Base-by-base conservation (phyloP, 371 early-diverging fungal genomes). In the Mucor piriformis region DNA sequence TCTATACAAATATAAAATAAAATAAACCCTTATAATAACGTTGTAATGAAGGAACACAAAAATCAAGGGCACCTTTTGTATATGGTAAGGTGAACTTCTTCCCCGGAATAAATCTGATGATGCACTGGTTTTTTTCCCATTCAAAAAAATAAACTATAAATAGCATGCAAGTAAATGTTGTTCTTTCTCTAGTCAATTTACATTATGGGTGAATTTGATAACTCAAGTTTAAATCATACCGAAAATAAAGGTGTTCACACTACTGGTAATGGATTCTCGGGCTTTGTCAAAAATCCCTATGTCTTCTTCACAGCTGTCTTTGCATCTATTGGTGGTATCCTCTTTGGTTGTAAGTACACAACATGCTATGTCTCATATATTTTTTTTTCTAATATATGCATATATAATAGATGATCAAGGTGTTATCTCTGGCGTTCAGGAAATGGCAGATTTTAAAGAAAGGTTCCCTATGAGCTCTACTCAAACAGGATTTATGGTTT, bases 401-500 rank as follows among this genome's bases (percentile, higher is more conserved):
- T 12, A 10, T 42, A 53, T 44, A 16, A 16, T 49, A 63, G 74
- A 77, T 48, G 78, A 77, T 56, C 78, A 77, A 65, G 78, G 78
- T 54, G 75, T 77, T 20, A 77, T 77, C 20, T 78, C 75, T 4
- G 78, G 78, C 37, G 66, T 78, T 1, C 73, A 72, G 18, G 75
- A 70, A 44, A 78, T 78, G 78, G 50, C 59, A 47, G 72, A 70
- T 21, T 78, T 78, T 38, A 23, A 46, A 6, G 32, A 33, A 3
- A 38, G 38, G 8, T 78, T 78, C 35, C 71, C 71, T 4, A 59
- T 78, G 67, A 64, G 50, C 15, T 48, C 68, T 0, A 63, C 67
- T 5, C 59, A 67, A 52, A 70, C 66, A 29, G 78, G 75, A 38
- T 70, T 74, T 23, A 69, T 87, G 42, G 87, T 84, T 11, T 77